Evolutionary conservation across 73 alveolate species (phyloP), one percentile per base, ranked within the genome.

Genomic region (Diophrys appendiculata): DNA sequence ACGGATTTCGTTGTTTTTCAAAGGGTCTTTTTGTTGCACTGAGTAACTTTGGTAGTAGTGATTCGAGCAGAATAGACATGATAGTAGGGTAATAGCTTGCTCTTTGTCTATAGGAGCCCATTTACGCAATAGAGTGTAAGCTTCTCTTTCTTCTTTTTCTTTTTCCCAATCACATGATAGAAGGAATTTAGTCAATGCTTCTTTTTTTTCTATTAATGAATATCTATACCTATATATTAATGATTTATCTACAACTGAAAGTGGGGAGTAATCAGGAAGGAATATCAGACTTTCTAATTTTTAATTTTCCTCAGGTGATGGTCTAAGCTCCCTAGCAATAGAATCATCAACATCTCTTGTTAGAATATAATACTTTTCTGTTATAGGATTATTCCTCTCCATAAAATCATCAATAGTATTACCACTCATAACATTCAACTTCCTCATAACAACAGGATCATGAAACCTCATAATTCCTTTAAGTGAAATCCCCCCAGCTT

Each of bases 111-210:
- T 92, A 43, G 92, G 90, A 35, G 88, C 92, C 99, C 99, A 97
- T 31, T 90, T 88, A 28, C 82, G 80, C 76, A 97, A 84, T 68
- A 97, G 73, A 55, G 87, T 86, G 64, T 94, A 78, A 54, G 97
- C 97, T 73, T 92, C 99, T 55, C 79, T 77, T 80, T 90, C 98
- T 89, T 93, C 98, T 81, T 93, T 94, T 82, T 88, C 92, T 29
- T 92, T 96, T 30, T 95, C 86, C 99, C 99, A 97, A 65, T 93
- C 90, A 18, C 91, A 93, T n/a, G 98, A 92, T 65, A 85, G 87
- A 60, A 97, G 83, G 56, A 95, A 92, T 77, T 95, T 93, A 22
- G 97, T 92, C 32, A 97, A 83, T 5, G 99, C 99, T 69, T 91
- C 84, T 22, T 95, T 88, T 76, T 96, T 90, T 72, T 92, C 84